Base-by-base conservation (phyloP, 768 basidiomycete genomes). In the Russula lepida region DNA sequence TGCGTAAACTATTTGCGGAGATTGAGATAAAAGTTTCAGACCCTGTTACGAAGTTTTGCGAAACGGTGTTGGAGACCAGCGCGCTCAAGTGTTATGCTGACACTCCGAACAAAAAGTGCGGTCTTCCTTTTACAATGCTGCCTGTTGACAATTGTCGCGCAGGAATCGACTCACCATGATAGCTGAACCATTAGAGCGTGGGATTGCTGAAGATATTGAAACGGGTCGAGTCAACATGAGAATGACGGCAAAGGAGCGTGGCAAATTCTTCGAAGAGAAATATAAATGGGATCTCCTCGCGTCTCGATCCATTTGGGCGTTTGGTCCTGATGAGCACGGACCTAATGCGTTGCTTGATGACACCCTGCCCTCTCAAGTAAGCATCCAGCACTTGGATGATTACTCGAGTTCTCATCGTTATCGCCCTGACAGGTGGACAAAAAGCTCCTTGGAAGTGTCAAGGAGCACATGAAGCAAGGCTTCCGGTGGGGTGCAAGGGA, bases 1-100 rank as follows among this genome's bases (percentile, higher is more conserved):
- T 99, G 54, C 80, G 97, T 63, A 83, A 81, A 63, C 70, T 98
- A 62, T 99, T 95, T 76, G 86, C 94, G 32, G 97, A 99, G 77
- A 97, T 98, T 67, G 97, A 99, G 79, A 98, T 99, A 80, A 99
- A 99, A 78, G 94, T 98, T 15, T 98, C 95, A 25, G 97, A 99
- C 77, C 97, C 97, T 1, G 94, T 98, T 41, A 95, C 94, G 17
- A 92, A 93, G 71, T 99, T 99, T 77, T 90, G 92, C 70, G 97
- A 99, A 77, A 99, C 97, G 2, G 95, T 98, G 23, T 77, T 98
- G 66, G 97, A 99, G 78, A 98, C 95, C 33, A 93, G 90, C 66
- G 97, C 95, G 4, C 75, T 99, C 65, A 99, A 98, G 75, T 98
- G 95, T 70, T 99, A 99, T 73, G 97, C 97, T 19, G 97, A 98